Percentiles rank a stretch among this genome's conserved stretches.
Conservation (phyloP, 2,329 filamentous ascomycete genomes). For the Truncatella angustata region DNA sequence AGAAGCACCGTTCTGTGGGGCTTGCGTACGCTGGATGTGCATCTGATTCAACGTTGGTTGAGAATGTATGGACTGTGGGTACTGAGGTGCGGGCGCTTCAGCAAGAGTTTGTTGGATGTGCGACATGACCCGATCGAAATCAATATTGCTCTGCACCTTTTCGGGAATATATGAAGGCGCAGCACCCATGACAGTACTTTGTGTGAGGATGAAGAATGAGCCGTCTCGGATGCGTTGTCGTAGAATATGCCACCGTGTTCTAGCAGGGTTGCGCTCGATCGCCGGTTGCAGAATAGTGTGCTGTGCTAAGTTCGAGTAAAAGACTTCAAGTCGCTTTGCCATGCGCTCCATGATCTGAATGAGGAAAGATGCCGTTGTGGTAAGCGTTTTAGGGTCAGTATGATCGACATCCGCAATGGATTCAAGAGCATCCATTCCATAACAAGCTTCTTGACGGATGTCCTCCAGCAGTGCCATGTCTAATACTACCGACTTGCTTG, state of each 20-base stretch:
- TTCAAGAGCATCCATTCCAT: slow-evolving; percentile 55
- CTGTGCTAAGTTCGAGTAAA: slow-evolving; percentile 49
- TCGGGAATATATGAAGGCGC: slow-evolving; percentile 20
- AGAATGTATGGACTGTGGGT: slow-evolving; percentile 22
- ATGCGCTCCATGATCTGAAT: slow-evolving; percentile 53
- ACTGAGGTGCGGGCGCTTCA: slow-evolving; percentile 17
- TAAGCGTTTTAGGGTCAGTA: slow-evolving; percentile 4
- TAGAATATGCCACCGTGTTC: slow-evolving; percentile 51
- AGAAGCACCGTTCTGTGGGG: slow-evolving; percentile 30
- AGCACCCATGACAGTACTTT: slow-evolving; percentile 30
- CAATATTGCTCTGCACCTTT: slow-evolving; percentile 33
- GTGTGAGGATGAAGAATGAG: slow-evolving; percentile 48
- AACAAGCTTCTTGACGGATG: slow-evolving; percentile 50
- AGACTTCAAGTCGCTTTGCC: slow-evolving; percentile 48
- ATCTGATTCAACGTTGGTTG: slow-evolving; percentile 36
- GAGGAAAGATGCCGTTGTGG: slow-evolving; percentile 43
- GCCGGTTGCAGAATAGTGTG: slow-evolving; percentile 49
- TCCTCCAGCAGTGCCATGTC: slow-evolving; percentile 54
- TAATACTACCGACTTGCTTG: slow-evolving; percentile 44
- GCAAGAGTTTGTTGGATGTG: slow-evolving; percentile 36
- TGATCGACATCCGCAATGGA: slow-evolving; percentile 28
- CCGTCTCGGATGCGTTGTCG: slow-evolving; percentile 47
- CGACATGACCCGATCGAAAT: slow-evolving; percentile 44
- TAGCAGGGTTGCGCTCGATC: slow-evolving; percentile 51
- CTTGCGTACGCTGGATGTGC: slow-evolving; percentile 34